Evolutionary conservation across 352 stramenopile genomes (phyloP).

Genomic region (Phytophthora hybrid): DNA sequence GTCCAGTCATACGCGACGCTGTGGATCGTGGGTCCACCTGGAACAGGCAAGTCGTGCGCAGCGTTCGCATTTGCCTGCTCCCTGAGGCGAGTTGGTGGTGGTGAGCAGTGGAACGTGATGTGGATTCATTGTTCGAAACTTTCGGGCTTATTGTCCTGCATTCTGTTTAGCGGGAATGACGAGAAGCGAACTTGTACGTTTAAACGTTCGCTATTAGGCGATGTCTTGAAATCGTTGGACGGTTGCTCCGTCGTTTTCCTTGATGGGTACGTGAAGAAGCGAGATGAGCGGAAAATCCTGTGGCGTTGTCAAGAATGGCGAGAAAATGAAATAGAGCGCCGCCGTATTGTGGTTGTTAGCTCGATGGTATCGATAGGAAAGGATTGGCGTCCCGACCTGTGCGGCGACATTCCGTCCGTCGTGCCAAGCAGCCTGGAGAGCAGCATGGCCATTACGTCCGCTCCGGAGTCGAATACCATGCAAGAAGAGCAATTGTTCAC

Average conservation of each 20-base stretch:
- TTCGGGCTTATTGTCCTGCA: background rate
- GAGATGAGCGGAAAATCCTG: no score
- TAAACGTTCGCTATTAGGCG: background rate
- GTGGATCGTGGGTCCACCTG: conserved; percentile 22
- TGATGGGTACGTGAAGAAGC: background rate
- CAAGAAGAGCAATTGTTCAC: no score
- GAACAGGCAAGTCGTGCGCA: conserved; percentile 17
- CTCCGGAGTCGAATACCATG: no score
- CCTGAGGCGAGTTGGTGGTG: conserved; percentile 6
- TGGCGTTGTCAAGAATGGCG: no score
- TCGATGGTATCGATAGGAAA: no score
- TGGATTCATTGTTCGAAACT: conserved; percentile 6
- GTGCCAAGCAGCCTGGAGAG: no score
- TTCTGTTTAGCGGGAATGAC: conserved; percentile 12
- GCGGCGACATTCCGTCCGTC: no score
- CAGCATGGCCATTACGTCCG: no score
- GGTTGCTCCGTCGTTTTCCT: conserved; percentile 11
- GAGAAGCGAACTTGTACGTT: conserved; percentile 11
- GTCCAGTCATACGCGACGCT: background rate
- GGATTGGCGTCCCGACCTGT: no score
- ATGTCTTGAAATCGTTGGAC: conserved; percentile 1
- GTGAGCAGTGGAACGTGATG: conserved; percentile 14
- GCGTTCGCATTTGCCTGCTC: conserved; percentile 27
- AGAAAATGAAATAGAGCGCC: no score
- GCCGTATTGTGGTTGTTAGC: no score